Evolutionary conservation across 1,284 basidiomycete species (phyloP), one percentile per base, ranked within the genome.

Genomic region (Ganoderma boninense): DNA sequence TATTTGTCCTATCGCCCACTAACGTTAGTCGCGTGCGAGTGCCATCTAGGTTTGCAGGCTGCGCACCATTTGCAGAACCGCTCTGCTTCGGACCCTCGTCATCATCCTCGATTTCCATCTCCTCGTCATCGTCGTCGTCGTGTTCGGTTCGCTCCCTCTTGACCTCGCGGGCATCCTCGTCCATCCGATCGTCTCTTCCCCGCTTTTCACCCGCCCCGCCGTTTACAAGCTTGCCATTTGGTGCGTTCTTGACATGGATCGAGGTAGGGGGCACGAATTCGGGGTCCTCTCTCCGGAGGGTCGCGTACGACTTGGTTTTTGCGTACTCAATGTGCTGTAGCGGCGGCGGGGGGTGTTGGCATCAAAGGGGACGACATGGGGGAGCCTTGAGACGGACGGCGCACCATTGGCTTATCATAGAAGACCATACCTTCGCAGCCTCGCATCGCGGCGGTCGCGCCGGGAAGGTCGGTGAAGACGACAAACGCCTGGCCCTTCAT

Each of bases 401-500:
- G 83, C 81, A 96, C 95, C 80, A 97, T 86, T 52, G 93, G 92
- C 78, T 95, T 96, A 77, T 96, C 96, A 80, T 98, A 99, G 84
- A 99, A 99, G 23, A 90, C 75, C 87, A 97, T 95, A 67, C 97
- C 97, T 76, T 95, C 92, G 78, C 97, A 92, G 62, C 92, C 95
- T 56, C 97, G 88, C 88, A 98, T 87, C 23, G 97, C 98, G 46
- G 96, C 89, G 14, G 97, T 98, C 67, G 97, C 95, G 62, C 91
- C 89, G 23, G 93, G 89, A 69, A 97, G 89, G 83, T 97, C 96
- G 72, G 91, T 89, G 82, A 98, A 99, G 73, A 98, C 97, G 77
- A 99, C 89, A 81, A 98, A 99, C 0, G 97, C 97, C 83, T 98
- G 97, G 2, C 97, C 97, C 72, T 95, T 90, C 91, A 97, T 97